Base-by-base conservation (phyloP, 2,329 filamentous ascomycete genomes). In the Xylariaceae sp. region DNA sequence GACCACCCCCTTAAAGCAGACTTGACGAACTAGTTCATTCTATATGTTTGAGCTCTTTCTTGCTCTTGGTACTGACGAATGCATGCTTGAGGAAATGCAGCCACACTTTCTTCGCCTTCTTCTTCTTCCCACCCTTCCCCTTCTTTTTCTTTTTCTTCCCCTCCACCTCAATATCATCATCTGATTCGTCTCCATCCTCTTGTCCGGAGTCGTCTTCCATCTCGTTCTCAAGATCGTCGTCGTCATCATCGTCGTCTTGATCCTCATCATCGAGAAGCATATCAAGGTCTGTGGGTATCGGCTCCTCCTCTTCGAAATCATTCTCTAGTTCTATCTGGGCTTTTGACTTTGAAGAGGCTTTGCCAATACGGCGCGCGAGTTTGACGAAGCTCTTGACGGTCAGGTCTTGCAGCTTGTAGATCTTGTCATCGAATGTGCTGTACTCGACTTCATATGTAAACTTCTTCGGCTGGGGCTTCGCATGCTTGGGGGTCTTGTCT, bases 371-470 rank as follows among this genome's bases (percentile, higher is more conserved):
- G 48, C 83, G 79, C 9, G 93, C 93, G 36, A 97, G 73, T 46
- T 86, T 76, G 34, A 97, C 69, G 60, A 86, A 86, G 60, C 81
- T 94, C 48, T 79, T 75, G 39, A 96, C 86, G 0, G 91, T 97
- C 62, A 98, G 67, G 64, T 97, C 91, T 33, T 78, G 72, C 53
- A 96, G 65, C 46, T 79, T 76, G 61, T 90, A 96, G 1, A 84
- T 64, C 43, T 79, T 67, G 60, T 97, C 89, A 17, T 82, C 76
- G 41, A 79, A 83, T 0, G 90, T 97, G 61, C 83, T 82, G 62
- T 98, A 98, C 62, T 95, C 89, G 37, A 95, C 71, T 59, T 95
- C 76, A 57, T 80, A 97, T 13, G 72, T 60, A 62, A 96, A 89
- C 26, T 78, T 66, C 33, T 71, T 77, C 3, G 83, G 79, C 50